Evolutionary conservation across 2,329 filamentous ascomycete species (phyloP), one percentile per base, ranked within the genome.

Genomic region (Cladorrhinum sp.): DNA sequence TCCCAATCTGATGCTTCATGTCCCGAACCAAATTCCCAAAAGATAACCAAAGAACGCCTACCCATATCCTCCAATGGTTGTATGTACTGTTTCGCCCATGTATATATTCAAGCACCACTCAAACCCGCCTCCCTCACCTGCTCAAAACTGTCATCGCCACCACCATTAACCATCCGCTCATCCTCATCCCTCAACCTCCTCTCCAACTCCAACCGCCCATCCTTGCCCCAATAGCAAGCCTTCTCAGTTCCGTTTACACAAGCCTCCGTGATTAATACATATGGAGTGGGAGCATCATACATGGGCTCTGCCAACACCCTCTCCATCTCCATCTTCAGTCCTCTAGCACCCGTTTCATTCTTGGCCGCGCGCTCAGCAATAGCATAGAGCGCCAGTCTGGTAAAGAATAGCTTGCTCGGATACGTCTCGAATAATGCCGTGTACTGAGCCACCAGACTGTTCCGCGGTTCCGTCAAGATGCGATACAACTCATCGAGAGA

Each of bases 391-490:
- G 93, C 90, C 6, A 86, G 85, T 2, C 85, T 88, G 0, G 93
- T 97, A 76, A 98, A 96, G 65, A 85, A 86, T 2, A 99, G 79
- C 52, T 91, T 88, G 58, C 89, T 92, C 0, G 95, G 89, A 63
- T 86, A 88, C 1, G 85, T 88, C 59, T 89, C 85, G 71, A 98
- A 97, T 1, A 97, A 85, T 2, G 92, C 88, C 18, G 88, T 90
- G 74, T 97, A 98, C 75, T 99, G 95, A 51, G 88, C 86, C 2
- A 96, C 81, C 0, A 99, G 82, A 57, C 88, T 91, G 76, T 97
- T 96, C 60, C 90, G 87, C 1, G 95, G 95, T 72, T 98, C 93
- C 0, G 92, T 97, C 41, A 99, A 81, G 63, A 99, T 95, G 56
- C 93, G 87, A 56, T 93, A 86, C 12, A 99, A 85, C 61, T 88